phyloP scores from a whole-genome alignment of 164 flowering plant genomes.

The Berberis vulgaris region DNA sequence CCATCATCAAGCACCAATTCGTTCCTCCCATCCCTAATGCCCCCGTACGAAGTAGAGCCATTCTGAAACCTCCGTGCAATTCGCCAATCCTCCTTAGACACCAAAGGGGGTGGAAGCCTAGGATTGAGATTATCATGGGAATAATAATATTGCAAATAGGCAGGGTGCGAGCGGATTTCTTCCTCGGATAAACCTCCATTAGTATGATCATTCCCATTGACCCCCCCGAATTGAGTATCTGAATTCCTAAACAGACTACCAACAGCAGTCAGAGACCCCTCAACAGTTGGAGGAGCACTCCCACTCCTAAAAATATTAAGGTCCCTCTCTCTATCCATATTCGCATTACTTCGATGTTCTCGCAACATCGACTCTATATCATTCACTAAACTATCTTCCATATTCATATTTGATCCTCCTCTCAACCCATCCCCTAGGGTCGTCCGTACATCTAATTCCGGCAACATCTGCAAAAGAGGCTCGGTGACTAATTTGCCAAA shows the following conservation, averaged over 20 bases:
- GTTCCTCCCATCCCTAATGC: slow-evolving; percentile 44
- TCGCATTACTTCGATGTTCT: slow-evolving; percentile 24
- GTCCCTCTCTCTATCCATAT: slow-evolving; percentile 38
- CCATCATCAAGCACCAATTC: slow-evolving; percentile 21
- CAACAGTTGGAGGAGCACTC: slow-evolving; percentile 91
- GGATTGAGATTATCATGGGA: slow-evolving; percentile 68
- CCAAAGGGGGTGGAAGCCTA: slow-evolving; percentile 67
- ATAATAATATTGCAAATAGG: slow-evolving; percentile 71
- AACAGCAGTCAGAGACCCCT: slow-evolving; percentile 63
- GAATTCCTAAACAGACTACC: slow-evolving; percentile 36
- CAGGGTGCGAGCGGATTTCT: slow-evolving; percentile 68
- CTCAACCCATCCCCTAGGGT: slow-evolving; percentile 13
- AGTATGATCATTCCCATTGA: background rate
- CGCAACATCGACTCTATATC: slow-evolving; percentile 49
- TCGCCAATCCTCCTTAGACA: slow-evolving; percentile 89
- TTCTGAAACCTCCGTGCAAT: slow-evolving; percentile 63
- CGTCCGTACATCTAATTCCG: slow-evolving; percentile 19
- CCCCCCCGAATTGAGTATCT: background rate
- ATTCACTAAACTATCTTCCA: slow-evolving; percentile 38
- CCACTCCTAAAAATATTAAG: slow-evolving; percentile 64
- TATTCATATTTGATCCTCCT: slow-evolving; percentile 28
- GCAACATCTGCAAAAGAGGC: slow-evolving; percentile 19
- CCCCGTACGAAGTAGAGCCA: slow-evolving; percentile 35
- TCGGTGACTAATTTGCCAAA: slow-evolving; percentile 1
- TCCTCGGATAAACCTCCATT: slow-evolving; percentile 44